Conservation (phyloP, 345 rosid genomes). For the Camelina sativa region DNA sequence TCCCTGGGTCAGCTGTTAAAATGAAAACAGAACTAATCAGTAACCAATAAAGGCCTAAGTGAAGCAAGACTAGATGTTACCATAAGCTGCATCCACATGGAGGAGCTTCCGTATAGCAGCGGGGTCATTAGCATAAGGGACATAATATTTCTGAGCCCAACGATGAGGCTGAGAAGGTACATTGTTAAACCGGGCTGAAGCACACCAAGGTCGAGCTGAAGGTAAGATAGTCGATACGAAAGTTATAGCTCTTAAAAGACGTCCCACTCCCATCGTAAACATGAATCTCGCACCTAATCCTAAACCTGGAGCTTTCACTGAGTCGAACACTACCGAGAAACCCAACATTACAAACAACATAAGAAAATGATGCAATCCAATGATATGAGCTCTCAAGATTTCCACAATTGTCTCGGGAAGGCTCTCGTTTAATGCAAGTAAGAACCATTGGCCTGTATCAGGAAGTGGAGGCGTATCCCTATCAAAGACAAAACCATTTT, state of each 20-base stretch:
- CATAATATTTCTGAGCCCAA: constrained; percentile 91
- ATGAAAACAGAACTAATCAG: constrained; percentile 28
- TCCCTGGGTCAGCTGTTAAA: constrained; percentile 56
- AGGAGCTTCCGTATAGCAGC: constrained; percentile 66
- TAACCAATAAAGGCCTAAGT: background rate
- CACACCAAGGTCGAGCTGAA: constrained; percentile 97
- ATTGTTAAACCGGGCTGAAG: constrained; percentile 60
- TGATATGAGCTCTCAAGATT: constrained; percentile 79
- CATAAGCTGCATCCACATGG: constrained; percentile 49
- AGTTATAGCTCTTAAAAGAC: constrained; percentile 86
- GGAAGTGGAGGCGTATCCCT: constrained; percentile 84
- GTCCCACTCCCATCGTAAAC: constrained; percentile 93
- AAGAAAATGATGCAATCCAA: constrained; percentile 83
- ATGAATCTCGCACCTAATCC: constrained; percentile 92
- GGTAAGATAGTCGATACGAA: constrained; percentile 89
- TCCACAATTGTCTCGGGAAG: constrained; percentile 73
- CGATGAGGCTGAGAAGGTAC: constrained; percentile 79
- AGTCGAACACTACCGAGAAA: constrained; percentile 84
- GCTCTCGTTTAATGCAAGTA: constrained; percentile 81
- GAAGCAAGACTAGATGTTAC: constrained; percentile 15
- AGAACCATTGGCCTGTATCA: constrained; percentile 93
- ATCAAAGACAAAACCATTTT: constrained; percentile 24
- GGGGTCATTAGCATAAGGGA: constrained; percentile 80
- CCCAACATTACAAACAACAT: constrained; percentile 90
- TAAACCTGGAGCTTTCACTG: constrained; percentile 88